These are phyloP conservation scores for Cercospora sp. DNA, from an alignment of 2,329 filamentous ascomycete genomes.

Conservation along the genomic window DNA sequence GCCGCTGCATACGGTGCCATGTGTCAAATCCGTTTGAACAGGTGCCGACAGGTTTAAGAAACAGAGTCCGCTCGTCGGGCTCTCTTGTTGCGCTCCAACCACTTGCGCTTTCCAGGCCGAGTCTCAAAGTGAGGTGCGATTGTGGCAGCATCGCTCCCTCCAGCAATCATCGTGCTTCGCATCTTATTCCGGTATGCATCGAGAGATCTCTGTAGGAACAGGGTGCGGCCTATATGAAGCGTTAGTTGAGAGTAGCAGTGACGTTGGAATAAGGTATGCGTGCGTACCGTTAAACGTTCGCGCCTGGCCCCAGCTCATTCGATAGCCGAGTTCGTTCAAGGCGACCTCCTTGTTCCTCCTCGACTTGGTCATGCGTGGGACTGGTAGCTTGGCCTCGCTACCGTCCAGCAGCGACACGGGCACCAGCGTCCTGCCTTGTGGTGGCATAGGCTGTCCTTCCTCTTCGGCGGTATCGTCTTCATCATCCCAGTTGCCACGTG, in stretches of 20 bases:
- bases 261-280: conserved; percentile 15
- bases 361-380: conserved; percentile 70
- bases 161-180: conserved; percentile 73
- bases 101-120: conserved; percentile 73
- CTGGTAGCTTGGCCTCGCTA: conserved; percentile 69
- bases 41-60: conserved; percentile 4
- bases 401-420: conserved; percentile 60
- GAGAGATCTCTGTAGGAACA: conserved; percentile 56
- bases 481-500: conserved; percentile 72
- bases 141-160: conserved; percentile 70
- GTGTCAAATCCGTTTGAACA: neutral
- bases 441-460: conserved; percentile 34
- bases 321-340: conserved; percentile 87
- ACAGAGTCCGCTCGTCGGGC: conserved; percentile 25
- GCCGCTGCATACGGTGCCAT: neutral
- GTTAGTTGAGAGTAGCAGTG: conserved; percentile 16
- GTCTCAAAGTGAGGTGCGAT: conserved; percentile 87
- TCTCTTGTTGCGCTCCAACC: conserved; percentile 50
- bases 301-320: conserved; percentile 96
- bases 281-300: conserved; percentile 73
- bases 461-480: conserved; percentile 59
- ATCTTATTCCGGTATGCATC: conserved; percentile 95
- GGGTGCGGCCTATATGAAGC: conserved; percentile 23
- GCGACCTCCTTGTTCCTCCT: conserved; percentile 80
- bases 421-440: conserved; percentile 50